Percentiles rank a stretch among this genome's conserved stretches.
These are phyloP conservation scores for Paramecium caudatum DNA, from an alignment of 73 alveolate species.

Conservation along the genomic window DNA sequence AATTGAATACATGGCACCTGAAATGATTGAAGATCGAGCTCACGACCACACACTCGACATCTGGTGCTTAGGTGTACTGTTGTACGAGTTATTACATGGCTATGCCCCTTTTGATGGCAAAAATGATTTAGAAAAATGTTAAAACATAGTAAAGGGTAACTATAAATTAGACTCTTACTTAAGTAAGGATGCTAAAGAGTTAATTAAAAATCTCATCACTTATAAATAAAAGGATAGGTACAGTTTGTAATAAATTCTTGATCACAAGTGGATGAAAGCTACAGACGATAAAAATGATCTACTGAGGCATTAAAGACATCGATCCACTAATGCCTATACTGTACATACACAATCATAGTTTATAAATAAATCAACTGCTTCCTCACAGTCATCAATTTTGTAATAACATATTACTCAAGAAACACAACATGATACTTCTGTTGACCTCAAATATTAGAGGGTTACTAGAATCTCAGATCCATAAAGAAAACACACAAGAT, in stretches of 20 bases:
- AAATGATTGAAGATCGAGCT: constrained; percentile 87
- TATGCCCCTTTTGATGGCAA: constrained; percentile 88
- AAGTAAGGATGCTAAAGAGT: constrained; percentile 87
- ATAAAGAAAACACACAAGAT: constrained; percentile 1
- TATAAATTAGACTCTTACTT: constrained; percentile 80
- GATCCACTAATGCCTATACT: neutral
- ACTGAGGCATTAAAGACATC: no score
- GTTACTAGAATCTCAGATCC: neutral
- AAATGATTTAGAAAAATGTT: constrained; percentile 76
- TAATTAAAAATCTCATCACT: constrained; percentile 83
- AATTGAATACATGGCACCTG: constrained; percentile 92
- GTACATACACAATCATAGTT: neutral
- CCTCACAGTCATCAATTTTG: neutral
- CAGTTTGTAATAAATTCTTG: constrained; percentile 87
- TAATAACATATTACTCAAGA: neutral
- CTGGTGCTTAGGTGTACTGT: constrained; percentile 95
- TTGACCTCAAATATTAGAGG: neutral
- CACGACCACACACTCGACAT: constrained; percentile 92
- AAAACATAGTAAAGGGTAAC: constrained; percentile 76
- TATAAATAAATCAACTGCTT: constrained; percentile 25
- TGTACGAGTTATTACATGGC: constrained; percentile 94
- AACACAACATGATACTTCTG: neutral
- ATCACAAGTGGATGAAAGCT: constrained; percentile 94
- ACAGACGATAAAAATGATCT: no score
- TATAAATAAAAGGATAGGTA: constrained; percentile 87